Conservation (phyloP, 2,329 filamentous ascomycete genomes). For the Daldinia eschscholtzii region DNA sequence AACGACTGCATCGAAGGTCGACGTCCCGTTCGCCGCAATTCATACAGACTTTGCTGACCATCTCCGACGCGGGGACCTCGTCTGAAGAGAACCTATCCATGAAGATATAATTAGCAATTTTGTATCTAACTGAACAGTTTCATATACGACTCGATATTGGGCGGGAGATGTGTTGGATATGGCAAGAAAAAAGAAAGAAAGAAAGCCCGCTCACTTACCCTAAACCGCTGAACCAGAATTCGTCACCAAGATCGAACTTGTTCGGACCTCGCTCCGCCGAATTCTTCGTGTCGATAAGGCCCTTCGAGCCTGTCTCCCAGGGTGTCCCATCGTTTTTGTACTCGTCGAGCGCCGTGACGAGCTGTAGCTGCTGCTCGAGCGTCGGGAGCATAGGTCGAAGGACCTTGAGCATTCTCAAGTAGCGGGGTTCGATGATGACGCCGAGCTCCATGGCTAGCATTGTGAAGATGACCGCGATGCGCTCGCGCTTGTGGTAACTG, state of each 20-base stretch:
- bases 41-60: conserved; percentile 39
- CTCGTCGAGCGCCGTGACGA: conserved; percentile 40
- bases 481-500: conserved; percentile 33
- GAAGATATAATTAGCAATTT: conserved; percentile 12
- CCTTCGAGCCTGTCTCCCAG: conserved; percentile 44
- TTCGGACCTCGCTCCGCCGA: neutral
- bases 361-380: conserved; percentile 45
- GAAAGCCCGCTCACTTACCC: conserved; percentile 36
- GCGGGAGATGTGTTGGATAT: neutral
- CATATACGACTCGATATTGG: neutral
- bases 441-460: conserved; percentile 43
- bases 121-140: neutral
- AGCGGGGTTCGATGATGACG: conserved; percentile 32
- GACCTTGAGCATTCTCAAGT: conserved; percentile 29
- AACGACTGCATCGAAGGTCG: conserved; percentile 28
- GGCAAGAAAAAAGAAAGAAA: neutral
- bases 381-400: conserved; percentile 41
- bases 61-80: conserved; percentile 35
- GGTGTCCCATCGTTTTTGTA: conserved; percentile 46
- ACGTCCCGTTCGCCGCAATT: conserved; percentile 24
- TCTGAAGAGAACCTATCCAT: conserved; percentile 39
- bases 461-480: conserved; percentile 39
- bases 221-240: conserved; percentile 44
- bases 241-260: conserved; percentile 36
- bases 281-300: conserved; percentile 1